A percentile compares a stretch with the other conserved stretches of the same genome.
Evolutionary conservation across 345 rosid genomes (phyloP).

Genomic region (Nephelium lappaceum): DNA sequence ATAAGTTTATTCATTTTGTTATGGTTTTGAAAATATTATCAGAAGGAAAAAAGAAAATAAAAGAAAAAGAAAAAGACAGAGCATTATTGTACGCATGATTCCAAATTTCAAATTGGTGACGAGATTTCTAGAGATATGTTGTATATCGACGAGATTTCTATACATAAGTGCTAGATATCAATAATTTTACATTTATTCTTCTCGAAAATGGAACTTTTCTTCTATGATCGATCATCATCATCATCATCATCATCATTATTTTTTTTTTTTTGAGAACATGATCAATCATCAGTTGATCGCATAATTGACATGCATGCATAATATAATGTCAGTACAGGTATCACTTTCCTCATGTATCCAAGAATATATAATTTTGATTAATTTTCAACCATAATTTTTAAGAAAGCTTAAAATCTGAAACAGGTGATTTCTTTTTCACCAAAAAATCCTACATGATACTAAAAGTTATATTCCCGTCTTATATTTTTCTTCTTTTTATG

Average conservation of each 20-base stretch:
- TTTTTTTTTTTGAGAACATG: no score
- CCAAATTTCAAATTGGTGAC: not conserved
- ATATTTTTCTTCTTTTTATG: no score
- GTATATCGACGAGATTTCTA: no score
- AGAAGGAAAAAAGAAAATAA: no score
- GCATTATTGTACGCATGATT: not conserved
- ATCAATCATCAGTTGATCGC: not conserved
- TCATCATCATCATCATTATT: no score
- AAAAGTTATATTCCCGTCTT: no score
- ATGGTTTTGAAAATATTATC: no score
- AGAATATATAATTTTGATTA: not conserved
- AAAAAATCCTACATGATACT: not conserved
- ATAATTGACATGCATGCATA: not conserved
- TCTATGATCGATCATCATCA: no score
- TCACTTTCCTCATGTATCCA: not conserved
- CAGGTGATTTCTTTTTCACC: not conserved
- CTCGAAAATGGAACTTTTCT: not conserved
- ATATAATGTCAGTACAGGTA: not conserved
- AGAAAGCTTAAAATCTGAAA: not conserved
- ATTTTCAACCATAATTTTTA: not conserved
- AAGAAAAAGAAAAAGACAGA: not conserved
- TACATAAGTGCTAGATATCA: not conserved
- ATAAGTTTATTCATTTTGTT: no score
- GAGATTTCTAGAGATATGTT: not conserved
- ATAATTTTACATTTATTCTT: slow-evolving; percentile 5